Percentiles rank a stretch among this genome's conserved stretches.
Conservation (phyloP, 129 eudicot species). For the Artemisia tridentata region DNA sequence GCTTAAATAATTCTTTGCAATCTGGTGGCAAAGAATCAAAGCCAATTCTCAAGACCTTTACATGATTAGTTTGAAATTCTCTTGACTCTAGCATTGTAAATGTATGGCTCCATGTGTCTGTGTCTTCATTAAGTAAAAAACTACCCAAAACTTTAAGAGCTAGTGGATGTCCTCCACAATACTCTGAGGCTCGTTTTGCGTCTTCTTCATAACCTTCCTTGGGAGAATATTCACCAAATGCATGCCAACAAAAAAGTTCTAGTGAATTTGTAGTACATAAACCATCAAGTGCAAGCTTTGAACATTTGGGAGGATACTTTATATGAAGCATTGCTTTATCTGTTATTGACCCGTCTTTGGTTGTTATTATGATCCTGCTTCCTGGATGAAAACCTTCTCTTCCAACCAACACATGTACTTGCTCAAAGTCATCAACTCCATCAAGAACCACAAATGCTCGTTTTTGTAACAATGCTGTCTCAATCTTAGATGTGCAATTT, state of each 20-base stretch:
- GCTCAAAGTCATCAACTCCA: constrained; percentile 6
- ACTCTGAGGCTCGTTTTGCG: not conserved
- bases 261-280: not conserved
- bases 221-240: constrained; percentile 1
- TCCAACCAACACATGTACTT: not conserved
- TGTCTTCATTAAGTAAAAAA: constrained; percentile 2
- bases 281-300: not conserved
- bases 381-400: constrained; percentile 1
- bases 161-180: constrained; percentile 18
- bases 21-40: constrained; percentile 4
- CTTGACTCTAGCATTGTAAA: not conserved
- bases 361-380: constrained; percentile 13
- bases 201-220: constrained; percentile 13
- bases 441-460: constrained; percentile 10
- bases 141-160: constrained; percentile 16
- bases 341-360: constrained; percentile 10
- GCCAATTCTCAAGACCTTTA: not conserved
- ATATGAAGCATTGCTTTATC: not conserved
- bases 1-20: constrained; percentile 22
- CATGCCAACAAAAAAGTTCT: constrained; percentile 18
- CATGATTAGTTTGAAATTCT: not conserved
- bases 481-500: not conserved
- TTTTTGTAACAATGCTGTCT: not conserved
- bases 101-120: not conserved
- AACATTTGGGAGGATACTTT: not conserved